These are phyloP conservation scores for Diplodia scrobiculata DNA, from an alignment of 2,329 filamentous ascomycete species.

Conservation along the genomic window DNA sequence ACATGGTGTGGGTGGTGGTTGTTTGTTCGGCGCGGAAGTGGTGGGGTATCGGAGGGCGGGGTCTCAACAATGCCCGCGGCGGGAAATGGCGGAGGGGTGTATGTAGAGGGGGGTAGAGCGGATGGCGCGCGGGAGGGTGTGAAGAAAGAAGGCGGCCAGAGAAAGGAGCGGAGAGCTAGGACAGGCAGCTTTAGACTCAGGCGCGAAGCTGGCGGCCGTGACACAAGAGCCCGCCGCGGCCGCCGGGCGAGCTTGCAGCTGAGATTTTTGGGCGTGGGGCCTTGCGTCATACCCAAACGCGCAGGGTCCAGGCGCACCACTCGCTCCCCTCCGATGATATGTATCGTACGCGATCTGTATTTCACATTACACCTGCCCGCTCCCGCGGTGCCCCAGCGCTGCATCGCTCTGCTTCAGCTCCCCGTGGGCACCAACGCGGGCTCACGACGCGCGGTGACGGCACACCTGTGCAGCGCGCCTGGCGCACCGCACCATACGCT, in stretches of 20 bases:
- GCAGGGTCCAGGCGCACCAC: not conserved
- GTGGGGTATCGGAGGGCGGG: constrained; percentile 13
- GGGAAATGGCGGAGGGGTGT: not conserved
- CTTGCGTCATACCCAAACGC: constrained; percentile 12
- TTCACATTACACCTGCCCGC: not conserved
- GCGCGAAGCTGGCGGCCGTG: constrained; percentile 18
- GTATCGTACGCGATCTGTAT: not conserved
- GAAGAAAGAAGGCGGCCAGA: not conserved
- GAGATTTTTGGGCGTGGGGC: constrained; percentile 24
- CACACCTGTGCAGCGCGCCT: constrained; percentile 1
- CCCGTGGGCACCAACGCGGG: not conserved
- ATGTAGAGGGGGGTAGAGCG: not conserved
- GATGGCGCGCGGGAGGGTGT: not conserved
- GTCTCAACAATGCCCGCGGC: constrained; percentile 1
- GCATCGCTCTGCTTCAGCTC: not conserved
- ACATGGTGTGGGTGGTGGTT: constrained; percentile 22
- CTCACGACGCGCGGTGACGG: not conserved
- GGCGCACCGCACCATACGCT: not conserved
- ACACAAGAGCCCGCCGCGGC: constrained; percentile 6
- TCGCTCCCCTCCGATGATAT: not conserved
- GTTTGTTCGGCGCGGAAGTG: constrained; percentile 7
- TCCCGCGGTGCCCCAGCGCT: not conserved
- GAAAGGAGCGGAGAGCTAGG: constrained; percentile 4
- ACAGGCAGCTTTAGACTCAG: constrained; percentile 23
- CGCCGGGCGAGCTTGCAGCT: constrained; percentile 16